These are phyloP conservation scores for Russula sp. DNA, from an alignment of 768 basidiomycete genomes.

Conservation along the genomic window DNA sequence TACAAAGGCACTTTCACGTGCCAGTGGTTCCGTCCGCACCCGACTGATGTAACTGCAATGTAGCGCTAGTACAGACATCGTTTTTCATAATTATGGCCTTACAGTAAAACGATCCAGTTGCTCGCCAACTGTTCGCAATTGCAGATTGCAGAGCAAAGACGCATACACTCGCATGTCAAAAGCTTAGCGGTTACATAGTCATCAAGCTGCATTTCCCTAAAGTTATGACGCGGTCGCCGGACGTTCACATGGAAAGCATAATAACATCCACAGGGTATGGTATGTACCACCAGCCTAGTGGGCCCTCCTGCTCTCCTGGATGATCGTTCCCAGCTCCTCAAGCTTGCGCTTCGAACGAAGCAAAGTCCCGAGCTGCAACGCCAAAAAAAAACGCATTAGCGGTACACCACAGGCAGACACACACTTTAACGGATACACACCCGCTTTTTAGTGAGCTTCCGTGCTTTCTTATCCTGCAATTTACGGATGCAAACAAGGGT, in stretches of 20 bases:
- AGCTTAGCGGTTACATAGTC: constrained; percentile 25
- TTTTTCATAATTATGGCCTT: background rate
- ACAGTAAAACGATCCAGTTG: background rate
- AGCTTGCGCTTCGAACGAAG: constrained; percentile 98
- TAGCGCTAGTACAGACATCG: too few relatives aligned
- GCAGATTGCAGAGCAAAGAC: constrained; percentile 1
- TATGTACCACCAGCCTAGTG: constrained; percentile 39
- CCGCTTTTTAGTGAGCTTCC: constrained; percentile 99
- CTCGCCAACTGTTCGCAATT: background rate
- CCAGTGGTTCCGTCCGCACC: background rate
- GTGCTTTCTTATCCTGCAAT: constrained; percentile 92
- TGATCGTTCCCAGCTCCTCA: constrained; percentile 89
- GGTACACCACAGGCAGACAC: background rate
- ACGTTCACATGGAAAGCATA: background rate
- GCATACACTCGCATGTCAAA: constrained; percentile 26
- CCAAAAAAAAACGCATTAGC: constrained; percentile 23
- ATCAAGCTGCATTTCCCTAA: constrained; percentile 4
- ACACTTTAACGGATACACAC: constrained; percentile 52
- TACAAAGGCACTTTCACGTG: background rate
- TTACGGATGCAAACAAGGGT: background rate
- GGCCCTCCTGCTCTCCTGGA: constrained; percentile 87
- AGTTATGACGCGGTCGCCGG: background rate
- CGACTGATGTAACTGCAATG: too few relatives aligned
- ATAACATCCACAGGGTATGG: constrained; percentile 1
- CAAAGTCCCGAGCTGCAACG: constrained; percentile 85